Evolutionary conservation across 148 eudicot species (phyloP).

Genomic region (Cornus florida): DNA sequence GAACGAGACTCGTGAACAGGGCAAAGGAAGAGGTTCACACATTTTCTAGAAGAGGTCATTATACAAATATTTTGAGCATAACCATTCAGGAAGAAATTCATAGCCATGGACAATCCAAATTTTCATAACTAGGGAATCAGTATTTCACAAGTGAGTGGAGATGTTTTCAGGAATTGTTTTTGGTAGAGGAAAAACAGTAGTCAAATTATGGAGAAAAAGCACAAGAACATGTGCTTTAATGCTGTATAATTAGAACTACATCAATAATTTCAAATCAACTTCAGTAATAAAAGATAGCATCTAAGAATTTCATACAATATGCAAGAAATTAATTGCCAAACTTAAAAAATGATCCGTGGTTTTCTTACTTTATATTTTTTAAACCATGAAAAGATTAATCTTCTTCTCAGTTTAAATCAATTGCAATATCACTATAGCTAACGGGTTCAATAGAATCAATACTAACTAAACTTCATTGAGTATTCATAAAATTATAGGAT

Average conservation of each 20-base stretch:
- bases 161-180: not conserved
- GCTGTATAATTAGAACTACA: not conserved
- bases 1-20: not conserved
- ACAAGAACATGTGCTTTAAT: not conserved
- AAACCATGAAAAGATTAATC: too few species aligned
- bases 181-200: not conserved
- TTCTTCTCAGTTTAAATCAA: too few species aligned
- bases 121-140: too few species aligned
- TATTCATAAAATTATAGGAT: too few species aligned
- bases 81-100: not conserved
- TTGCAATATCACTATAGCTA: too few species aligned
- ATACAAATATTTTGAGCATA: too few species aligned
- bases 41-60: not conserved
- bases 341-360: too few species aligned
- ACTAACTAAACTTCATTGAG: too few species aligned
- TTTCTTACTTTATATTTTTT: too few species aligned
- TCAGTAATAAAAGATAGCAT: not conserved
- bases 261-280: not conserved
- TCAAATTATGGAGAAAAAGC: not conserved
- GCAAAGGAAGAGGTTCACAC: not conserved
- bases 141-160: too few species aligned
- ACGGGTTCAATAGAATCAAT: too few species aligned
- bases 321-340: not conserved
- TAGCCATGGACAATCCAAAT: too few species aligned
- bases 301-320: not conserved